phyloP scores from a whole-genome alignment of 805 yeast genomes.

The Yarrowia keelungensis region DNA sequence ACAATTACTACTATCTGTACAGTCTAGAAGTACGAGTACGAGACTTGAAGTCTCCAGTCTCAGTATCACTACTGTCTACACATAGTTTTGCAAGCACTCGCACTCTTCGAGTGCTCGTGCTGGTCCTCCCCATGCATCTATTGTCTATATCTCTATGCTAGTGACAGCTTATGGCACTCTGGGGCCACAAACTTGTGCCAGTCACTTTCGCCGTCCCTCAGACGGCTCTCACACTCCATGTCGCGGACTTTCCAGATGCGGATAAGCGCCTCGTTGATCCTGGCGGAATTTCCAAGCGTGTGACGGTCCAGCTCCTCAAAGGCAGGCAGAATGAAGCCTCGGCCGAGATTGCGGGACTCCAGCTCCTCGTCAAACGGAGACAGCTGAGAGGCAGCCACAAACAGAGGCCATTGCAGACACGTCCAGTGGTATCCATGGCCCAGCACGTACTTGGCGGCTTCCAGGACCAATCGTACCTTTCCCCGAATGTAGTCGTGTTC shows the following conservation, averaged over 20 bases:
- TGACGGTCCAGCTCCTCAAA: constrained; percentile 32
- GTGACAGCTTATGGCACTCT: constrained; percentile 29
- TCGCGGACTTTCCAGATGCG: constrained; percentile 23
- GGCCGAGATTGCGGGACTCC: constrained; percentile 24
- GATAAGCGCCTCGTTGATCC: constrained; percentile 29
- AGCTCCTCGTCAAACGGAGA: constrained; percentile 24
- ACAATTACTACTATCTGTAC: too few relatives aligned
- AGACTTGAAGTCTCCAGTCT: too few relatives aligned
- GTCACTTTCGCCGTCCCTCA: constrained; percentile 28
- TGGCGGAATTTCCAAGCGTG: constrained; percentile 16
- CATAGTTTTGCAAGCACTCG: too few relatives aligned
- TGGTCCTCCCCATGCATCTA: constrained; percentile 8
- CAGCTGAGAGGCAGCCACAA: background rate
- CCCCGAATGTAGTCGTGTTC: constrained; percentile 30
- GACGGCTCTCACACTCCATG: constrained; percentile 27
- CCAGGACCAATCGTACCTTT: constrained; percentile 22
- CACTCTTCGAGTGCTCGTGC: too few relatives aligned
- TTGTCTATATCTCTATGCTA: constrained; percentile 4
- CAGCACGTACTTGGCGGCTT: constrained; percentile 17
- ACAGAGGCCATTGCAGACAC: constrained; percentile 20
- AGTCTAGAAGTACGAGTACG: too few relatives aligned
- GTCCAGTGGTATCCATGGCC: constrained; percentile 34
- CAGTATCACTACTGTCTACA: too few relatives aligned
- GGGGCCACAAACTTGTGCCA: constrained; percentile 31
- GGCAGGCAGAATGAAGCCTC: constrained; percentile 20